phyloP scores from a whole-genome alignment of 495 filamentous ascomycete species.

The Hyaloscypha bicolor region DNA sequence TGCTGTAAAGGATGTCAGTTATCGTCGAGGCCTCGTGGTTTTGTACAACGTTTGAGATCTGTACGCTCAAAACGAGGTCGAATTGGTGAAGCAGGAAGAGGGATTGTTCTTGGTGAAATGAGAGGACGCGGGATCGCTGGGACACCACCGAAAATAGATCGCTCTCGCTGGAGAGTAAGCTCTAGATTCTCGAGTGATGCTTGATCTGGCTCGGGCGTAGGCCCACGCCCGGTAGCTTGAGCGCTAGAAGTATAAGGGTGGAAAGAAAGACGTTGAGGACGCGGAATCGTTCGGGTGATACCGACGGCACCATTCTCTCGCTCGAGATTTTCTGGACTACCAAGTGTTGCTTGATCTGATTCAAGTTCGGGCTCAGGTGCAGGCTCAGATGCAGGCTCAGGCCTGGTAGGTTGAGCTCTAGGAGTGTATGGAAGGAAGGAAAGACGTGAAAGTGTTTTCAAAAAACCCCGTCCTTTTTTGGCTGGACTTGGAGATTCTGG shows the following conservation, averaged over 20 bases:
- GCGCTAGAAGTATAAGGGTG: not conserved
- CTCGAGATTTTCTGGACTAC: too few relatives aligned
- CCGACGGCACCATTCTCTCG: too few relatives aligned
- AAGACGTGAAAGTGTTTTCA: not conserved
- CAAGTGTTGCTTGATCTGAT: too few relatives aligned
- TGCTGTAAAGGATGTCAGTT: constrained; percentile 44
- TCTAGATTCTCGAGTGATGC: not conserved
- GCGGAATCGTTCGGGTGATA: too few relatives aligned
- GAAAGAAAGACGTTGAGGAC: too few relatives aligned
- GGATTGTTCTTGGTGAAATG: not conserved
- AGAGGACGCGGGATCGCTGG: not conserved
- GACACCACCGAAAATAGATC: constrained; percentile 1
- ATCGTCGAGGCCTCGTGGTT: not conserved
- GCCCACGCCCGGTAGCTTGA: not conserved
- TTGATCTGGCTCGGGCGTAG: too few relatives aligned
- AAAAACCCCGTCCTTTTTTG: constrained; percentile 2
- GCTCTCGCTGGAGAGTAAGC: constrained; percentile 12
- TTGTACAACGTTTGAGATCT: not conserved
- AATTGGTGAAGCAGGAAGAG: constrained; percentile 11
- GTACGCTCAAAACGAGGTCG: not conserved
- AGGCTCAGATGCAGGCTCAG: not conserved
- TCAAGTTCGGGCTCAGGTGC: too few relatives aligned
- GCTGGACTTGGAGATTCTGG: not conserved
- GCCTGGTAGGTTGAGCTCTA: not conserved
- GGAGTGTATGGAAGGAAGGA: not conserved